phyloP scores from a whole-genome alignment of 192 early-diverging fungal species.

The Chytriomyces hyalinus region DNA sequence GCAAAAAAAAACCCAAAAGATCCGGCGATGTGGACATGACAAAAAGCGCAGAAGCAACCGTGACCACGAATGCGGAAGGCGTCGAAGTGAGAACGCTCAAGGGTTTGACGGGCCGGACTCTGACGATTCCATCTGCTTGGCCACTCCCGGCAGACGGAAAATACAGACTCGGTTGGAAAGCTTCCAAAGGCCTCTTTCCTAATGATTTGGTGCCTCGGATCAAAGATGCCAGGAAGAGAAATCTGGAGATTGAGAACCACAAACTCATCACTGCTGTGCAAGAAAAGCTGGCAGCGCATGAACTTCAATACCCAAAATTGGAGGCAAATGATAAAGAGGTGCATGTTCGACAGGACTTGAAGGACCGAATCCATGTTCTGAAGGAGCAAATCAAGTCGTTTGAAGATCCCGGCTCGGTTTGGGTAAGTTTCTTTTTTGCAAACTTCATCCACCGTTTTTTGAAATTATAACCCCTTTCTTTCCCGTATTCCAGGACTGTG shows the following conservation, averaged over 20 bases:
- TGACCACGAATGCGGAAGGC: constrained; percentile 49
- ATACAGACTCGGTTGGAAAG: constrained; percentile 84
- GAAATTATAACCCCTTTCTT: background rate
- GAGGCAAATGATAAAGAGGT: constrained; percentile 49
- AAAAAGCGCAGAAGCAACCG: constrained; percentile 60
- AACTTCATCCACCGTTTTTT: background rate
- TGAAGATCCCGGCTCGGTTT: constrained; percentile 71
- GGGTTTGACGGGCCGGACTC: constrained; percentile 76
- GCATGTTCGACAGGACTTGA: constrained; percentile 64
- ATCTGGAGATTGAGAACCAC: constrained; percentile 38
- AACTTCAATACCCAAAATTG: constrained; percentile 15
- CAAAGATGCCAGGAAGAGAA: background rate
- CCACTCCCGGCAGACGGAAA: constrained; percentile 68
- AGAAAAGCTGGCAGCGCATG: constrained; percentile 48
- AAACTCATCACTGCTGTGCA: constrained; percentile 44
- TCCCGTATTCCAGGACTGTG: constrained; percentile 71
- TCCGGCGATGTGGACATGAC: constrained; percentile 63
- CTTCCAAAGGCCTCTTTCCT: constrained; percentile 77
- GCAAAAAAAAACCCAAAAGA: background rate
- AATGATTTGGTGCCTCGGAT: constrained; percentile 40
- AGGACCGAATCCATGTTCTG: constrained; percentile 70
- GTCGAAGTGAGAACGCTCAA: constrained; percentile 52
- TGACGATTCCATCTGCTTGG: constrained; percentile 56
- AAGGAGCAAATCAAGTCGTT: constrained; percentile 64
- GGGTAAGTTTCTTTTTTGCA: background rate